Base-by-base conservation (phyloP, 1,139 yeast species). In the Citeromyces siamensis region DNA sequence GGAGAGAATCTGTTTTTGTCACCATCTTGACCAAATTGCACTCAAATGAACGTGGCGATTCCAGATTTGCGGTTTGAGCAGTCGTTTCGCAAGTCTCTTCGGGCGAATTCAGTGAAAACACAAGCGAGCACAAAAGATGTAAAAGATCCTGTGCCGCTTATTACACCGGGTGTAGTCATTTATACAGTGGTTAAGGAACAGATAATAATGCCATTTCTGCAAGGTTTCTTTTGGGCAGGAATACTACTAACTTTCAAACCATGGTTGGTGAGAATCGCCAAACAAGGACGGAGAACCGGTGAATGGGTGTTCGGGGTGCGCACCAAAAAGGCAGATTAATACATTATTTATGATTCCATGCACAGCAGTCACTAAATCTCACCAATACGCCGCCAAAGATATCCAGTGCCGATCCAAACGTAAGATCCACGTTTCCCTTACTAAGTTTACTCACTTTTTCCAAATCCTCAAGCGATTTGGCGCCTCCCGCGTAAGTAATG, bases 401-500 rank as follows among this genome's bases (percentile, higher is more conserved):
- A 53, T 90, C 98, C 42, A 93, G 60, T 0, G 96, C 81, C 53
- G 94, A 81, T 2, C 99, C 99, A 50, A 62, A 88, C 0, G 98
- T 90, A 51, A 90, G 62, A 53, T 90, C 97, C 6, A 90, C 95
- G 47, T 71, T 78, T 2, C 95, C 95, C 2, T 60, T 46, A 53
- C 96, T 85, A 47, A 90, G 59, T 32, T 52, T 45, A 6, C 73
- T 55, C 2, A 90, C 98, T 17, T 66, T 60, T 8, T 62, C 65
- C 41, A 90, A 64, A 54, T 90, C 98, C 0, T 58, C 55, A 0
- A 81, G 53, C 56, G 74, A 71, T 47, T 74, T 78, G 28, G 96
- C 98, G 2, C 99, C 99, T 10, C 99, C 99, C 27, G 98, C 99
- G 55, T 90, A 90, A 1, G 88, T 95, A 5, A 84, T 74, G 31